These are phyloP conservation scores for Fusarium sp. DNA, from an alignment of 2,329 filamentous ascomycete genomes.

Conservation along the genomic window DNA sequence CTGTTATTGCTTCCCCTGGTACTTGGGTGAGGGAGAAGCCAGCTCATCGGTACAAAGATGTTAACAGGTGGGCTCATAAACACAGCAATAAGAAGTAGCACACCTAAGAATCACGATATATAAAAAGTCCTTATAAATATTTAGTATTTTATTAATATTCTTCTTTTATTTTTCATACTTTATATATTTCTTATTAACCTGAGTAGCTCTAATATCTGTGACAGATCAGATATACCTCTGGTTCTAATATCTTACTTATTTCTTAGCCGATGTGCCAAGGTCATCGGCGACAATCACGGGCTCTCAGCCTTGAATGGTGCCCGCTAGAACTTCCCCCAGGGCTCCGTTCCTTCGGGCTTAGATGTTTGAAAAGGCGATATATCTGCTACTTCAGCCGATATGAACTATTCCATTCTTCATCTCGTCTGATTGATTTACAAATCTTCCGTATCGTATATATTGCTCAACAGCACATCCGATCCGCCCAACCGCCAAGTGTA, in stretches of 20 bases:
- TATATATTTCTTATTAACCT: neutral
- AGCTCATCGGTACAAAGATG: neutral
- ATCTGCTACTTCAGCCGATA: neutral
- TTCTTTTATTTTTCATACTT: neutral
- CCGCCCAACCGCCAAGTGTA: neutral
- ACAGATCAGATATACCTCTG: neutral
- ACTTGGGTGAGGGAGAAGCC: neutral
- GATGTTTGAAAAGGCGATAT: neutral
- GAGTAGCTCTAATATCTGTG: neutral
- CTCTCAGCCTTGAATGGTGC: slow-evolving; percentile 31
- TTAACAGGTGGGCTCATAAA: neutral
- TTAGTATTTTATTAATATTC: neutral
- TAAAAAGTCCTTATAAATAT: too few species aligned
- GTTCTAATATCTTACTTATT: neutral
- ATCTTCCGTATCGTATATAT: neutral
- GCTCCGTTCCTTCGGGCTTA: neutral
- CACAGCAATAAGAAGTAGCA: fast-evolving
- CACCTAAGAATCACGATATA: neutral
- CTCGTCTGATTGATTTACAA: neutral
- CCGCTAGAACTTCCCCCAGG: neutral
- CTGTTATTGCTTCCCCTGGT: slow-evolving; percentile 6
- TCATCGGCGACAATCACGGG: slow-evolving; percentile 2
- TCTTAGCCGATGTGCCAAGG: neutral
- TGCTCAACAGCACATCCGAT: neutral
- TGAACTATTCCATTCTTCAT: neutral